These are phyloP conservation scores for Sedum album DNA, from an alignment of 164 flowering plant genomes.

Conservation along the genomic window DNA sequence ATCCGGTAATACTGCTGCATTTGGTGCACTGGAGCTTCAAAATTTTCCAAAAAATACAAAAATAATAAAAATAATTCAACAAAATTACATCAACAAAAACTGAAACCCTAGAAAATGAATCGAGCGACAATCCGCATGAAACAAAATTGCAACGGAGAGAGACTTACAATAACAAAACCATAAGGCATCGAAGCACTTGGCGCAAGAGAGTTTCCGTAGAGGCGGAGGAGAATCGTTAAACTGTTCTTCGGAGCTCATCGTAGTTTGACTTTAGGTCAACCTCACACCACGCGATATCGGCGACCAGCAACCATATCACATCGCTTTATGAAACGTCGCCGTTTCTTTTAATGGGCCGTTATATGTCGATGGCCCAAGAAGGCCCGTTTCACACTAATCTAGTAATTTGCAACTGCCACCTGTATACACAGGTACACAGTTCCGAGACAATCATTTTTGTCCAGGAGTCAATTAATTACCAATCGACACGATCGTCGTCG, in stretches of 20 bases:
- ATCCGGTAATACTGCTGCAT: conserved; percentile 88
- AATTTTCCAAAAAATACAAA: not conserved
- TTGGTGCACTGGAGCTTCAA: conserved; percentile 83
- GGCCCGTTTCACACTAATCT: too few species aligned
- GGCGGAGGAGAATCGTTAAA: not conserved
- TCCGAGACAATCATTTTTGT: too few species aligned
- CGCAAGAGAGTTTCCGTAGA: conserved; percentile 3
- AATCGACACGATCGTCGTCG: not conserved
- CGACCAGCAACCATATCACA: too few species aligned
- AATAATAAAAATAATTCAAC: conserved; percentile 7
- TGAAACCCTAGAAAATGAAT: not conserved
- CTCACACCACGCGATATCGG: not conserved
- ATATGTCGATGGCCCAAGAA: too few species aligned
- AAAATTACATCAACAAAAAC: not conserved
- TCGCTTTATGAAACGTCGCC: not conserved
- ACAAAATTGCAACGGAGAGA: too few species aligned
- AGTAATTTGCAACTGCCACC: too few species aligned
- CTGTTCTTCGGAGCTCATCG: not conserved
- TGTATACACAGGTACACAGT: too few species aligned
- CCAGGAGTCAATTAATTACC: not conserved
- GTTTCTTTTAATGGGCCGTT: too few species aligned
- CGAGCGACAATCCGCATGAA: too few species aligned
- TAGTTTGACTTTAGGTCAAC: not conserved
- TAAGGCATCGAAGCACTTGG: not conserved
- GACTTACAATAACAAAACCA: conserved; percentile 5